Base-by-base conservation (phyloP, 768 basidiomycete species). In the Psilocybe tampanensis region DNA sequence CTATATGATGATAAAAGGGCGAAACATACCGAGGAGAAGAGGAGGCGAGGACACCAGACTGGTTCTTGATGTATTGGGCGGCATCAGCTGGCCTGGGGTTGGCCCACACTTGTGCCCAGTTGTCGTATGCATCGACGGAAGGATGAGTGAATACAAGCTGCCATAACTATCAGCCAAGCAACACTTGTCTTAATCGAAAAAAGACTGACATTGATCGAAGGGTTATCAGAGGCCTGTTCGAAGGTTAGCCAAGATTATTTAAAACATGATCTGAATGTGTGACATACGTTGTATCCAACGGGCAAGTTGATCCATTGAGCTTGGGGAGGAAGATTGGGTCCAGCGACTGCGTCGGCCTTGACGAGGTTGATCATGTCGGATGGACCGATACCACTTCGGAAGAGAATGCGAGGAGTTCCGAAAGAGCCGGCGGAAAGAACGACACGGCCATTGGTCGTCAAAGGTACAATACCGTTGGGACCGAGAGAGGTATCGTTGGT, bases 91-190 rank as follows among this genome's bases (percentile, higher is more conserved):
- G 66, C 18, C 80, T 76, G 22, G 86, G 85, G 66, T 72, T 70
- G 29, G 70, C 68, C 83, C 81, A 86, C 2, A 86, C 81, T 36
- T 78, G 61, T 2, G 79, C 80, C 86, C 85, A 88, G 68, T 85
- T 86, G n/a, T 86, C 83, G 64, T 86, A 86, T 1, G 83, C 77
- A 63, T 86, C 83, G 58, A 88, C 74, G 36, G 73, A 74, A 2
- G 85, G 85, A 66, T 86, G 85, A 5, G 82, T 85, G 72, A 88
- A 86, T 19, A 86, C 82, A 62, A 86, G 68, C 80, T 84, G 55
- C 9, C 54, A 18, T 2, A 50, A 34, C 17, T 12, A 17, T 23
- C 13, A 43, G 41, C 29, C 8, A 17, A 29, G 11, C n/a, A n/a
- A n/a, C n/a, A n/a, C 9, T 8, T 13, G 21, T 21, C 18, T 39